phyloP scores from a whole-genome alignment of 768 basidiomycete species.

The Mycena haematopus region DNA sequence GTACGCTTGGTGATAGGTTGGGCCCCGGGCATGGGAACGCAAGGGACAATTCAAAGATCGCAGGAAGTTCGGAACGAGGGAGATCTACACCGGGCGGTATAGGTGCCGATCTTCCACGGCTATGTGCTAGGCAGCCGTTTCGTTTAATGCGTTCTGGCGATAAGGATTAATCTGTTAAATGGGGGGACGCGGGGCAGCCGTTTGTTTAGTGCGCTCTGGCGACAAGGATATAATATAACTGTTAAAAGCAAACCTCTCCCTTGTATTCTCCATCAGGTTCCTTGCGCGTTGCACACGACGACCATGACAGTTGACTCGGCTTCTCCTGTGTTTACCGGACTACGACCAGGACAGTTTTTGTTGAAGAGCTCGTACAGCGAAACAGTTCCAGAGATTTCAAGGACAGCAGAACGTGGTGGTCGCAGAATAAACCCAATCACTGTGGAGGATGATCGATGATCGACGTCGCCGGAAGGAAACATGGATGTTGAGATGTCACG shows the following conservation, averaged over 20 bases:
- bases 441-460: not conserved
- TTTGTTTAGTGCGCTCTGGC: not conserved
- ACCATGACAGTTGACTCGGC: conserved; percentile 8
- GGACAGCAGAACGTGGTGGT: not conserved
- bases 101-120: not conserved
- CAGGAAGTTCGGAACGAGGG: too few species aligned
- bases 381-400: not conserved
- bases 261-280: conserved; percentile 11
- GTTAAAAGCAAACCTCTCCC: not conserved
- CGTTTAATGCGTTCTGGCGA: not conserved
- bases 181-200: too few species aligned
- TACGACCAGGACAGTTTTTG: not conserved
- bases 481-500: not conserved
- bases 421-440: not conserved
- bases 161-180: too few species aligned
- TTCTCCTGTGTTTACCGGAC: not conserved
- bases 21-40: too few species aligned
- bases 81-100: not conserved
- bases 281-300: not conserved
- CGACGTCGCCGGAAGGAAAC: not conserved
- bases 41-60: too few species aligned
- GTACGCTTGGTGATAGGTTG: too few species aligned
- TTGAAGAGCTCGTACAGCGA: not conserved
- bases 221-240: not conserved
- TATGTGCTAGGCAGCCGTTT: not conserved